These are phyloP conservation scores for Magnusiomyces tetraspermus DNA, from an alignment of 1,139 yeast genomes.

Conservation along the genomic window DNA sequence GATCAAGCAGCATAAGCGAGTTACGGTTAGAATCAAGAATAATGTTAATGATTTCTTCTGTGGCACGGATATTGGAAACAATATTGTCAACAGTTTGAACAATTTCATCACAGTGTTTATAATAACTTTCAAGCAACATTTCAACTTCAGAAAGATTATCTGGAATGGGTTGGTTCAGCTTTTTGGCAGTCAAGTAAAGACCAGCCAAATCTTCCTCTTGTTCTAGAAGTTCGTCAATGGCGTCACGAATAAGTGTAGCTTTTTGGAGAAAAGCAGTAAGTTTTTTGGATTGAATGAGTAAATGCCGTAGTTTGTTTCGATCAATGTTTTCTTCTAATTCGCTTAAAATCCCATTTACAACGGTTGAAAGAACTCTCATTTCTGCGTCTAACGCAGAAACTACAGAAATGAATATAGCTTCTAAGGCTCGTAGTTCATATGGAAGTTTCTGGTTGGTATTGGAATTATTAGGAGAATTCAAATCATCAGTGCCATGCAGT, in stretches of 20 bases:
- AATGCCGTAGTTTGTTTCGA: constrained; percentile 66
- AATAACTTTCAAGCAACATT: constrained; percentile 85
- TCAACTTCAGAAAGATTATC: constrained; percentile 34
- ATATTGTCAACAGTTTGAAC: constrained; percentile 88
- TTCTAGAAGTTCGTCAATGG: constrained; percentile 78
- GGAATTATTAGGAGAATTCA: constrained; percentile 16
- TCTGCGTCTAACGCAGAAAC: constrained; percentile 80
- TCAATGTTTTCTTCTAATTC: constrained; percentile 84
- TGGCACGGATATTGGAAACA: constrained; percentile 75
- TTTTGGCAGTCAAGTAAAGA: constrained; percentile 53
- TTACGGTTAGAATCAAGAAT: constrained; percentile 92
- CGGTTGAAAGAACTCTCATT: constrained; percentile 59
- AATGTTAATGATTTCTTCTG: constrained; percentile 94
- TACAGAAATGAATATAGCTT: constrained; percentile 76
- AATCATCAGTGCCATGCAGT: constrained; percentile 39
- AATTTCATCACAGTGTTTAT: constrained; percentile 91
- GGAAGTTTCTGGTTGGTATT: constrained; percentile 24
- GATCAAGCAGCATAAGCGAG: constrained; percentile 82
- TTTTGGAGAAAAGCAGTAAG: constrained; percentile 76
- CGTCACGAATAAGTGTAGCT: constrained; percentile 71
- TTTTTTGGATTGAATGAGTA: constrained; percentile 73
- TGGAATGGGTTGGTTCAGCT: background rate
- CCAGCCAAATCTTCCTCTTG: constrained; percentile 87
- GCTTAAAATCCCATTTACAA: constrained; percentile 66
- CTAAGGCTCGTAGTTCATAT: constrained; percentile 85